Conservation (phyloP, 345 rosid species). For the Draba incana region DNA sequence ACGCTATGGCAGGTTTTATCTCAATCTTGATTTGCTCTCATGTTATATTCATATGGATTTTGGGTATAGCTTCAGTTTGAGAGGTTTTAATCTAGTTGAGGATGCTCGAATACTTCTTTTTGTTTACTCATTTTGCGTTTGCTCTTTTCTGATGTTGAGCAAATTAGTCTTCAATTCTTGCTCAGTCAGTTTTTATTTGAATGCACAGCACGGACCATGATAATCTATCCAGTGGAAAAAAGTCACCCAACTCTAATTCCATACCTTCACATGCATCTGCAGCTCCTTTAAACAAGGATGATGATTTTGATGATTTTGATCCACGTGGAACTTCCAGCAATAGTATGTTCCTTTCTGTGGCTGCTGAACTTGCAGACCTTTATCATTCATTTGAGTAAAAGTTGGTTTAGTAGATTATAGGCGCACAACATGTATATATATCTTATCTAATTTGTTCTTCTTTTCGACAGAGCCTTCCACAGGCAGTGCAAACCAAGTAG, state of each 20-base stretch:
- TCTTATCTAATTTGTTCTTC: constrained; percentile 28
- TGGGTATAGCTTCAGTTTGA: constrained; percentile 3
- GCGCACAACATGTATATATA: not conserved
- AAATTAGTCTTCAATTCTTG: constrained; percentile 14
- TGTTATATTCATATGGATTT: not conserved
- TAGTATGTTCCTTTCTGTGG: constrained; percentile 54
- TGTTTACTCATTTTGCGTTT: constrained; percentile 4
- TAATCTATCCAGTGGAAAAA: constrained; percentile 48
- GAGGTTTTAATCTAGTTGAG: not conserved
- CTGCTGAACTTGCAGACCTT: constrained; percentile 17
- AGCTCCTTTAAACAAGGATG: constrained; percentile 55
- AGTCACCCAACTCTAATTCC: constrained; percentile 51
- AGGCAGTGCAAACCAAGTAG: constrained; percentile 67
- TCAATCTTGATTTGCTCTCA: constrained; percentile 27
- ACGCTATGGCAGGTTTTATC: constrained; percentile 59
- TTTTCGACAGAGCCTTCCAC: constrained; percentile 63
- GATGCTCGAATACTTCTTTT: constrained; percentile 3
- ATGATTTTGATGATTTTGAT: constrained; percentile 90
- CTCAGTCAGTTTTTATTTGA: constrained; percentile 27
- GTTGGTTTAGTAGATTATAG: not conserved
- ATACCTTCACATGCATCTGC: constrained; percentile 45
- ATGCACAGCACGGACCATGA: constrained; percentile 69
- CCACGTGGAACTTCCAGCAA: constrained; percentile 82
- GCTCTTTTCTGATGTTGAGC: not conserved
- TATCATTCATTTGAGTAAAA: not conserved